phyloP scores from a whole-genome alignment of 2,329 filamentous ascomycete genomes.

The Fusarium liriodendri region DNA sequence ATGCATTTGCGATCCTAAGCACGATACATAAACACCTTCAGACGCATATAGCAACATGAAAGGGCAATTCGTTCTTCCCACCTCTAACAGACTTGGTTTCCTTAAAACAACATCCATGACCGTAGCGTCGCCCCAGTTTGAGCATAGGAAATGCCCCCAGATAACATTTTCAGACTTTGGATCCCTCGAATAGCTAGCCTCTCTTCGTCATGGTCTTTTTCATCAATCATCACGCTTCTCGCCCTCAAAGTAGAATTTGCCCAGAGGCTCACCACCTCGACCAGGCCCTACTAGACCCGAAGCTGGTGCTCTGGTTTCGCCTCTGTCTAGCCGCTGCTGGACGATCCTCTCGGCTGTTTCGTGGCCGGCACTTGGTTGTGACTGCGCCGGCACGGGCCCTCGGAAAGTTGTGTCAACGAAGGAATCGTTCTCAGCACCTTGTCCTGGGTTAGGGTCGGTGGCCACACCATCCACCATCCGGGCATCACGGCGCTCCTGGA shows the following conservation, averaged over 20 bases:
- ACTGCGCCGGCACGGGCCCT: slow-evolving; percentile 60
- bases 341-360: slow-evolving; percentile 75
- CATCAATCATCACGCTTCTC: slow-evolving; percentile 36
- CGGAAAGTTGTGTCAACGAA: slow-evolving; percentile 75
- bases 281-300: slow-evolving; percentile 57
- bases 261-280: slow-evolving; percentile 59
- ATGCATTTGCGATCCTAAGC: slow-evolving; percentile 17
- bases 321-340: slow-evolving; percentile 66
- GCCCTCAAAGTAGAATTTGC: slow-evolving; percentile 71
- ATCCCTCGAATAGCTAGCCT: neutral
- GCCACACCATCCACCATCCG: slow-evolving; percentile 76
- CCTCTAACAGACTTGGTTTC: neutral
- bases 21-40: neutral
- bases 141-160: neutral
- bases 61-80: neutral
- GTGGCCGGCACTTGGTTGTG: slow-evolving; percentile 41
- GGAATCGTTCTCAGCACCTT: slow-evolving; percentile 61
- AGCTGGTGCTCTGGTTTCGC: slow-evolving; percentile 54
- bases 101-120: neutral
- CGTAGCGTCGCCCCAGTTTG: neutral
- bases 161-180: neutral
- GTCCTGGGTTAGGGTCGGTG: slow-evolving; percentile 62
- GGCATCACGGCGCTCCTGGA: slow-evolving; percentile 68
- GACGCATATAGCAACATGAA: neutral
- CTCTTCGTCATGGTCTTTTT: neutral